These are phyloP conservation scores for Botrytis byssoidea DNA, from an alignment of 2,329 filamentous ascomycete genomes.

Conservation along the genomic window DNA sequence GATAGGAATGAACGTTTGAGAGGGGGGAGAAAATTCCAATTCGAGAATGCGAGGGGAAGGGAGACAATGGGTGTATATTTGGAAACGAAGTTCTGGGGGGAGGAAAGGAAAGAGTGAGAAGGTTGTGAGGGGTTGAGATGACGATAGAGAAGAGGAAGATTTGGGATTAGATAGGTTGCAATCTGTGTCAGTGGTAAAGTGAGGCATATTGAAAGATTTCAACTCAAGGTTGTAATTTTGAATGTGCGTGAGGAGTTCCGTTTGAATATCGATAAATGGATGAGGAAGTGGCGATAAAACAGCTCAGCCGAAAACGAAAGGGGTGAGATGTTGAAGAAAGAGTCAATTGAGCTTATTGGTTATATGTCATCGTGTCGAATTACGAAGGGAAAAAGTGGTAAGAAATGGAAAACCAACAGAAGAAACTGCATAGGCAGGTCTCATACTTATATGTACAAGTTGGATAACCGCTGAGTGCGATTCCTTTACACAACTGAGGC, in stretches of 20 bases:
- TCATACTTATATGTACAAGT: neutral
- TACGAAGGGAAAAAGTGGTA: neutral
- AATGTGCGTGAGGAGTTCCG: neutral
- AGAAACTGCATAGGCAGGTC: neutral
- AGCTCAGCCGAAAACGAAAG: neutral
- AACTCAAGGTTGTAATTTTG: no score
- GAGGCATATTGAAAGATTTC: neutral
- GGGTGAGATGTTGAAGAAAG: neutral
- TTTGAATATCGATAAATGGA: neutral
- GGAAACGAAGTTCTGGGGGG: neutral
- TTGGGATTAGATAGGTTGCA: neutral
- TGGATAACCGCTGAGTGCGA: neutral
- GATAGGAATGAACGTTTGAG: conserved; percentile 1
- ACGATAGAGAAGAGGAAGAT: neutral
- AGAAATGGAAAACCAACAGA: neutral
- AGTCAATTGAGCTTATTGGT: neutral
- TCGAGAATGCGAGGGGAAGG: neutral
- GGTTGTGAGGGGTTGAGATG: neutral
- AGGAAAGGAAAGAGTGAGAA: conserved; percentile 8
- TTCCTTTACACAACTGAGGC: neutral
- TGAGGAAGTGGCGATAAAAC: neutral
- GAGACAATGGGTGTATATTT: neutral
- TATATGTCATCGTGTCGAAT: neutral
- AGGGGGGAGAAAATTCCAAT: neutral
- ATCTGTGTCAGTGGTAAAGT: neutral